Evolutionary conservation across 805 yeast species (phyloP).

Genomic region (Clavispora phyllophila): DNA sequence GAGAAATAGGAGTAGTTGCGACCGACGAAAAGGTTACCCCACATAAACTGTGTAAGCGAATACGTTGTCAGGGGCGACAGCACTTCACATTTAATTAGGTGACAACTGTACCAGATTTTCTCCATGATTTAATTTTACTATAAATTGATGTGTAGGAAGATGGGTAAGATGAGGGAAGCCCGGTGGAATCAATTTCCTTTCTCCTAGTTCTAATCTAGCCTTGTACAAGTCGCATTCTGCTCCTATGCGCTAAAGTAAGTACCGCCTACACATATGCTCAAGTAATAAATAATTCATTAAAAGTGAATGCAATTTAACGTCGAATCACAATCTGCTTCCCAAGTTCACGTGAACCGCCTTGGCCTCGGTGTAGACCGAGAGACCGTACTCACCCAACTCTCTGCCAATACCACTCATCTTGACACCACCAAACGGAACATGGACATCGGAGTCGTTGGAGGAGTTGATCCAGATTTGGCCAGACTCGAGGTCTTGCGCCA

Average conservation of each 20-base stretch:
- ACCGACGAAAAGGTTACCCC: neutral
- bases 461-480: conserved; percentile 71
- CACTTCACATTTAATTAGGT: neutral
- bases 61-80: neutral
- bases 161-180: too few relatives aligned
- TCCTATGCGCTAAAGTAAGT: too few relatives aligned
- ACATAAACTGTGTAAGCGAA: neutral
- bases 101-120: too few relatives aligned
- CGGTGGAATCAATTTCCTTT: too few relatives aligned
- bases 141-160: too few relatives aligned
- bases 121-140: too few relatives aligned
- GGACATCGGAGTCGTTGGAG: conserved; percentile 58
- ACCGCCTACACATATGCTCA: too few relatives aligned
- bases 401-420: conserved; percentile 78
- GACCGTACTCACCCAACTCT: conserved; percentile 73
- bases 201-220: too few relatives aligned
- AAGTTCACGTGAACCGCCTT: conserved; percentile 76
- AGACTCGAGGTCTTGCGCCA: conserved; percentile 56
- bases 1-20: neutral
- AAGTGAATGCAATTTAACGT: neutral
- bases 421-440: conserved; percentile 78
- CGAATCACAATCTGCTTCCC: conserved; percentile 30
- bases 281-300: neutral
- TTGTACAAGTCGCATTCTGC: too few relatives aligned
- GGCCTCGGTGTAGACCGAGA: conserved; percentile 64